These are phyloP conservation scores for Pichia terricola DNA, from an alignment of 1,139 yeast genomes.

Conservation along the genomic window DNA sequence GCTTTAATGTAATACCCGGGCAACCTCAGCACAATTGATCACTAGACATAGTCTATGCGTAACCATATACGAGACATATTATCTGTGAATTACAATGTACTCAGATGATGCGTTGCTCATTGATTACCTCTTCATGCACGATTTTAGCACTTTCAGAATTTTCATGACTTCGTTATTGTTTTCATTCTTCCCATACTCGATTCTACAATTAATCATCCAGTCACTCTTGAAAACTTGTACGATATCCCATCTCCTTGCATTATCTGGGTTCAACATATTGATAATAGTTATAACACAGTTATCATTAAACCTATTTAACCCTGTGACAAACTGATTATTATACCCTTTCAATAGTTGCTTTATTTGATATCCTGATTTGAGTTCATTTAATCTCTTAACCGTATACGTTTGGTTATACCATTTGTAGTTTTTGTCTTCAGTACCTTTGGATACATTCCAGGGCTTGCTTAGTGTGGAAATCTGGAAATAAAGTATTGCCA, in stretches of 20 bases:
- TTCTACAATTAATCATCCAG: slow-evolving; percentile 23
- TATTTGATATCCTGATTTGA: slow-evolving; percentile 10
- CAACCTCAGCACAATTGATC: neutral
- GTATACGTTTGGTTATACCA: slow-evolving; percentile 22
- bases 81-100: neutral
- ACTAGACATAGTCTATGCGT: neutral
- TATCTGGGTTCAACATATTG: slow-evolving; percentile 23
- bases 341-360: slow-evolving; percentile 1
- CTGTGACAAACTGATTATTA: neutral
- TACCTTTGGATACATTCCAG: slow-evolving; percentile 32
- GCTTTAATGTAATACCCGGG: neutral
- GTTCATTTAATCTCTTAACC: slow-evolving; percentile 4
- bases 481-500: slow-evolving; percentile 42
- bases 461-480: slow-evolving; percentile 37
- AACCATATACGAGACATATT: neutral
- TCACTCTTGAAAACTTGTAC: slow-evolving; percentile 16
- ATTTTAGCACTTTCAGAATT: slow-evolving; percentile 4
- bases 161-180: slow-evolving; percentile 15
- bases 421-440: slow-evolving; percentile 17
- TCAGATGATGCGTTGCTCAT: neutral
- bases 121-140: neutral
- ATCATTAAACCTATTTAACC: slow-evolving; percentile 9
- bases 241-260: slow-evolving; percentile 14
- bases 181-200: slow-evolving; percentile 17
- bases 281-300: slow-evolving; percentile 11